These are phyloP conservation scores for Bruguiera gymnorhiza DNA, from an alignment of 345 rosid genomes.

Conservation along the genomic window DNA sequence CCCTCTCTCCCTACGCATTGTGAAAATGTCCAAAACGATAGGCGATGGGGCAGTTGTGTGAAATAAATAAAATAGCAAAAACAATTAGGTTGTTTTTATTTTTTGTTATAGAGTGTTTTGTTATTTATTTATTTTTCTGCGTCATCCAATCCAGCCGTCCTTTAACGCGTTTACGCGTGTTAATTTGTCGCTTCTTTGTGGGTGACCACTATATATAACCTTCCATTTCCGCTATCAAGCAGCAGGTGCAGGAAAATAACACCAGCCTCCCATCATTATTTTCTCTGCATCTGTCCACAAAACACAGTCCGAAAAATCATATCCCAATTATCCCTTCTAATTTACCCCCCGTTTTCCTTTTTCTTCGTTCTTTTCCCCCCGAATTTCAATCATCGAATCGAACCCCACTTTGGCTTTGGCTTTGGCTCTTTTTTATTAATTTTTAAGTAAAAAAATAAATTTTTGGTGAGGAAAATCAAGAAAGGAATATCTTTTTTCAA, in stretches of 20 bases:
- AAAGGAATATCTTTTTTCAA: neutral
- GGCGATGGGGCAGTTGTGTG: too few relatives aligned
- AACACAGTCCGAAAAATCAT: neutral
- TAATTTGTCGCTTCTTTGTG: slow-evolving; percentile 32
- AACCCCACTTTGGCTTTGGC: neutral
- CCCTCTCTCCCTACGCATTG: too few relatives aligned
- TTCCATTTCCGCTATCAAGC: slow-evolving; percentile 18
- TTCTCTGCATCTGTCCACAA: slow-evolving; percentile 45
- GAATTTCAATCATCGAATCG: neutral
- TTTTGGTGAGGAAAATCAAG: neutral
- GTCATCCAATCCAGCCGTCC: slow-evolving; percentile 40
- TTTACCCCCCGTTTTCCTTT: too few relatives aligned
- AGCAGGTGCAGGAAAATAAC: slow-evolving; percentile 50
- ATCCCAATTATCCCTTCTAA: too few relatives aligned
- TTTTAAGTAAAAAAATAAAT: too few relatives aligned
- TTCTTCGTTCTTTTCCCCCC: neutral
- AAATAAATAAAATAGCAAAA: too few relatives aligned
- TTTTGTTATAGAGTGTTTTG: neutral
- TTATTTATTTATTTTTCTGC: neutral
- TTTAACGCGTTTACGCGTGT: slow-evolving; percentile 61
- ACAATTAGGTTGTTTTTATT: too few relatives aligned
- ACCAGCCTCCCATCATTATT: neutral
- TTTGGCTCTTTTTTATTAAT: too few relatives aligned
- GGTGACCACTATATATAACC: slow-evolving; percentile 31
- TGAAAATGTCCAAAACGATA: too few relatives aligned